These are phyloP conservation scores for Suillus fuscotomentosus DNA, from an alignment of 768 basidiomycete species.

Conservation along the genomic window DNA sequence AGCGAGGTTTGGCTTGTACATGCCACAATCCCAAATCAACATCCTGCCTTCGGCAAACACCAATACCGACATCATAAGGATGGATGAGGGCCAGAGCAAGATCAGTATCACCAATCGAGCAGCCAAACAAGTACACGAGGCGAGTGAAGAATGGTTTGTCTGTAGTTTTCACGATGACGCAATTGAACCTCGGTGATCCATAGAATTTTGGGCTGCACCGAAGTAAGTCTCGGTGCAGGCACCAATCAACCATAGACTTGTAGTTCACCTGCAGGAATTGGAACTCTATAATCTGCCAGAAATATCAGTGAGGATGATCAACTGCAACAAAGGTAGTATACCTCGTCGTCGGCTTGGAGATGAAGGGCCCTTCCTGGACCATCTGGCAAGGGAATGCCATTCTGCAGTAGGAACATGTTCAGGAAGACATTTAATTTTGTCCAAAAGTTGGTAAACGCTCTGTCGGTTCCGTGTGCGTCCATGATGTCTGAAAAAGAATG, in stretches of 20 bases:
- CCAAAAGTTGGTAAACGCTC: background rate
- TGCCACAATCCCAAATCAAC: no score
- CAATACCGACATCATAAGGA: no score
- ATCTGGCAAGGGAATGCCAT: background rate
- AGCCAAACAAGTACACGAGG: no score
- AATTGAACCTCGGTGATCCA: constrained; percentile 15
- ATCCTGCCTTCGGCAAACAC: no score
- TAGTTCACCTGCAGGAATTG: constrained; percentile 14
- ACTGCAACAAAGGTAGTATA: no score
- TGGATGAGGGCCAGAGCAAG: no score
- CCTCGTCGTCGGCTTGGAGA: background rate
- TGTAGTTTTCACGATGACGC: constrained; percentile 22
- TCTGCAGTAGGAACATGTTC: background rate
- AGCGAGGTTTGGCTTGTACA: no score
- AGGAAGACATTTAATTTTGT: background rate
- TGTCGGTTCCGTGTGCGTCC: background rate
- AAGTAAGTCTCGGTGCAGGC: constrained; percentile 9
- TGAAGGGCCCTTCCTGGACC: background rate
- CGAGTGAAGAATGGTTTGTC: no score
- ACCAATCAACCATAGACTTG: constrained; percentile 18
- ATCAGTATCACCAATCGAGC: no score
- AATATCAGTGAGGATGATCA: background rate
- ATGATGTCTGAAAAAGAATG: background rate
- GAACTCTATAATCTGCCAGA: background rate
- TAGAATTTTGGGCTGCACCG: constrained; percentile 17